A percentile compares a stretch with the other conserved stretches of the same genome.
Evolutionary conservation across 2,329 filamentous ascomycete genomes (phyloP).

Genomic region (Pseudocercospora crystallina): DNA sequence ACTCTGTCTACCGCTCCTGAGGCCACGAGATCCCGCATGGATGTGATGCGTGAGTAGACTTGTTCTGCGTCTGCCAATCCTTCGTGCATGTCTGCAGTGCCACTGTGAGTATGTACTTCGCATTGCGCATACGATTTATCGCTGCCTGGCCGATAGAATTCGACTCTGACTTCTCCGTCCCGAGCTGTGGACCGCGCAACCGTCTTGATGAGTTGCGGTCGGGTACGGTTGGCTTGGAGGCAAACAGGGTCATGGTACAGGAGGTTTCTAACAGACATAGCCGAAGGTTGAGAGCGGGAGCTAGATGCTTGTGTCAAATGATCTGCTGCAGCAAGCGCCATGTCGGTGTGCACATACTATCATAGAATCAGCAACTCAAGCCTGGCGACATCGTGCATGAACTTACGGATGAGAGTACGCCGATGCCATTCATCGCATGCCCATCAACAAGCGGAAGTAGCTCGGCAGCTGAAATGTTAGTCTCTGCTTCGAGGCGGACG

Average conservation of each 20-base stretch:
- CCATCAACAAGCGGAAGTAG: constrained; percentile 42
- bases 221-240: constrained; percentile 30
- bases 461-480: constrained; percentile 38
- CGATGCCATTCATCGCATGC: constrained; percentile 43
- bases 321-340: too few relatives aligned
- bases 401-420: constrained; percentile 44
- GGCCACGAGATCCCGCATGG: too few relatives aligned
- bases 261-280: constrained; percentile 24
- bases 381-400: too few relatives aligned
- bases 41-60: constrained; percentile 22
- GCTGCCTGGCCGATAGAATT: constrained; percentile 6
- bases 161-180: too few relatives aligned
- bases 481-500: constrained; percentile 33
- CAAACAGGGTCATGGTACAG: constrained; percentile 41
- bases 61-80: constrained; percentile 28
- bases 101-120: constrained; percentile 12
- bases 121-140: constrained; percentile 3
- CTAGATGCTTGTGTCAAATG: too few relatives aligned
- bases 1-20: too few relatives aligned
- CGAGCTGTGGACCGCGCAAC: constrained; percentile 9
- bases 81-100: not conserved
- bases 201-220: constrained; percentile 2
- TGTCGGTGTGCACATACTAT: constrained; percentile 40
- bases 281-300: constrained; percentile 37
- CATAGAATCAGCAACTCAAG: constrained; percentile 39